Evolutionary conservation across 768 basidiomycete species (phyloP), one percentile per base, ranked within the genome.

Genomic region (Lenzites betulinus): DNA sequence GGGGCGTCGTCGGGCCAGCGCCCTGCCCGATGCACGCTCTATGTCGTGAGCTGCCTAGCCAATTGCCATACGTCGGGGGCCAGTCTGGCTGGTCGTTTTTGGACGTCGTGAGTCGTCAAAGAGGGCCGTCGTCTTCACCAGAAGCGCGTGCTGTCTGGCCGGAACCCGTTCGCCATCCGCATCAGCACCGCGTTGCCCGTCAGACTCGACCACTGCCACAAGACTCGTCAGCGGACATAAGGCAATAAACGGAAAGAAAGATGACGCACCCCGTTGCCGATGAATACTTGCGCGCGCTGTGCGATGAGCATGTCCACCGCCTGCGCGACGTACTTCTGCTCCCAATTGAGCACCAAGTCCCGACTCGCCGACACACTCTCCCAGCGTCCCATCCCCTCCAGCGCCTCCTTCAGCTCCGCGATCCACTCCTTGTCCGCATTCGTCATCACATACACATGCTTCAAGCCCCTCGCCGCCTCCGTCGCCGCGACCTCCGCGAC

Each of bases 201-300:
- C 63, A 82, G 36, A 61, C 81, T 82, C 43, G 81, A 82, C 56
- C 77, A 82, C 80, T 81, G 58, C 33, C 33, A 51, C 1, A 20
- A 6, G 7, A 36, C 13, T n/a, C n/a, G 49, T 26, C 33, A 13
- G n/a, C n/a, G 3, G 3, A 15, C 30, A 20, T 7, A 4, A 11
- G 13, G 2, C 9, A 13, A n/a, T 25, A 36, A 12, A 25, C 11
- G 28, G 16, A n/a, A 33, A n/a, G n/a, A 3, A 49, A 30, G 2
- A 30, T n/a, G 42, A 81, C 86, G 64, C 68, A 87, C 87, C 61
- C 88, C 89, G 68, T 89, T 90, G 9, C 89, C 89, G 50, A 90
- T 73, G 62, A 90, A 85, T 53, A 85, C 77, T 64, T 86, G 81
- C 0, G 87, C 87, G 56, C 83, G 75, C 68, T 83, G 78, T 18